phyloP scores from a whole-genome alignment of 2,329 filamentous ascomycete species.

The Tolypocladium nubicola region DNA sequence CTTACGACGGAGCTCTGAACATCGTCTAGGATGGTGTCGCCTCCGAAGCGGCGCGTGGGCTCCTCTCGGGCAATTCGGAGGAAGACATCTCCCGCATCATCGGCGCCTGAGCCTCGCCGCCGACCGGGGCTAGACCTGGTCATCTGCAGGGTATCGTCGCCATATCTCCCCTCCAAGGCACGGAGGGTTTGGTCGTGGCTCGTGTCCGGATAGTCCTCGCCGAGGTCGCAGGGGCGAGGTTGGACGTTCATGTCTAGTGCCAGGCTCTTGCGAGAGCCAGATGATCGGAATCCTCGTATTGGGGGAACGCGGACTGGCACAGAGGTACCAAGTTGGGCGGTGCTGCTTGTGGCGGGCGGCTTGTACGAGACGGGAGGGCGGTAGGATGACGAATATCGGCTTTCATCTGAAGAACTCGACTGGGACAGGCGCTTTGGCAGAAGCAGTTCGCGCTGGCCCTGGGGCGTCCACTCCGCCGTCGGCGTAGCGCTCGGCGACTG shows the following conservation, averaged over 20 bases:
- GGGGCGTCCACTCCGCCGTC: conserved; percentile 10
- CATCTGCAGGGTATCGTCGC: conserved; percentile 19
- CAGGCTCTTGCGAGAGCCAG: conserved; percentile 44
- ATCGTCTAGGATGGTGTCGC: conserved; percentile 22
- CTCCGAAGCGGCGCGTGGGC: conserved; percentile 23
- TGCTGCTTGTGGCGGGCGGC: conserved; percentile 21
- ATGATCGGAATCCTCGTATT: conserved; percentile 46
- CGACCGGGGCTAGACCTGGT: conserved; percentile 29
- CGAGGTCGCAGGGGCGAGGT: conserved; percentile 30
- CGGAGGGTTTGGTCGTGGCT: conserved; percentile 40
- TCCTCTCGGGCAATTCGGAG: conserved; percentile 49
- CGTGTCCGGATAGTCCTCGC: conserved; percentile 30
- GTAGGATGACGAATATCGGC: conserved; percentile 24
- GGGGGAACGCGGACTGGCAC: conserved; percentile 35
- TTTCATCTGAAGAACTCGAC: conserved; percentile 36
- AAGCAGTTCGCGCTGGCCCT: conserved; percentile 36
- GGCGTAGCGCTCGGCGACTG: conserved; percentile 11
- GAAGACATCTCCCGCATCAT: conserved; percentile 49
- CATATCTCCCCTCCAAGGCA: conserved; percentile 34
- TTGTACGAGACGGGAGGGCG: conserved; percentile 41
- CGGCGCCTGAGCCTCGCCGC: conserved; percentile 25
- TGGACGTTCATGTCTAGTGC: conserved; percentile 41
- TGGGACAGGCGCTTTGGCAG: conserved; percentile 30
- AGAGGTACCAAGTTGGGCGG: conserved; percentile 19
- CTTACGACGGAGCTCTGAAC: conserved; percentile 35